These are phyloP conservation scores for Diplocarpon rosae DNA, from an alignment of 2,329 filamentous ascomycete species.

Conservation along the genomic window DNA sequence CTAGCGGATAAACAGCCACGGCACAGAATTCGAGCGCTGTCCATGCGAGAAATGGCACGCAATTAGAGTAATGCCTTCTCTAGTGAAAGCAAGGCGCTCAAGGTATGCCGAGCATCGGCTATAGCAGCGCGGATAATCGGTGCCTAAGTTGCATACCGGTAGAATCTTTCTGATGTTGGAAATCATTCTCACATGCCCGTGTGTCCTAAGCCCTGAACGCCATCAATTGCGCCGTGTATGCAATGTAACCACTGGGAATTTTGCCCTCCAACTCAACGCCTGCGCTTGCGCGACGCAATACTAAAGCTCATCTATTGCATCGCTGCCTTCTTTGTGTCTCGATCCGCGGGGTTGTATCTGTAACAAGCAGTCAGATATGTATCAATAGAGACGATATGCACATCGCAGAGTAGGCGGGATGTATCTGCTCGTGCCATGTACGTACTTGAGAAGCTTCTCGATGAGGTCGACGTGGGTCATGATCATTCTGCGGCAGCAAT, in stretches of 20 bases:
- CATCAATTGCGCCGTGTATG: slow-evolving; percentile 18
- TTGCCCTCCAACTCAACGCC: slow-evolving; percentile 17
- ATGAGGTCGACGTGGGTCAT: slow-evolving; percentile 99
- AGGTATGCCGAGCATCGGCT: slow-evolving; percentile 7
- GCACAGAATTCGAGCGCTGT: slow-evolving; percentile 10
- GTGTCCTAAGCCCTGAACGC: slow-evolving; percentile 14
- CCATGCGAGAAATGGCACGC: slow-evolving; percentile 12
- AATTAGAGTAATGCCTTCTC: too few relatives aligned
- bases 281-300: slow-evolving; percentile 4
- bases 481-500: slow-evolving; percentile 98
- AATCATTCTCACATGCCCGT: slow-evolving; percentile 2
- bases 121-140: slow-evolving; percentile 9
- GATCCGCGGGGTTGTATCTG: slow-evolving; percentile 39
- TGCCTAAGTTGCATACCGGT: not conserved
- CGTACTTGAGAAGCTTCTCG: slow-evolving; percentile 89
- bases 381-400: not conserved
- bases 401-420: not conserved
- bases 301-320: slow-evolving; percentile 17
- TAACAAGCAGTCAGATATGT: slow-evolving; percentile 10
- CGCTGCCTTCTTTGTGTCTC: slow-evolving; percentile 32
- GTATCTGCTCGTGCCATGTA: not conserved
- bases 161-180: slow-evolving; percentile 16
- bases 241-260: slow-evolving; percentile 7
- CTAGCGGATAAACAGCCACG: slow-evolving; percentile 1
- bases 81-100: slow-evolving; percentile 9